Evolutionary conservation across 305 asterid genomes (phyloP).

Genomic region (Fraxinus angustifolia): DNA sequence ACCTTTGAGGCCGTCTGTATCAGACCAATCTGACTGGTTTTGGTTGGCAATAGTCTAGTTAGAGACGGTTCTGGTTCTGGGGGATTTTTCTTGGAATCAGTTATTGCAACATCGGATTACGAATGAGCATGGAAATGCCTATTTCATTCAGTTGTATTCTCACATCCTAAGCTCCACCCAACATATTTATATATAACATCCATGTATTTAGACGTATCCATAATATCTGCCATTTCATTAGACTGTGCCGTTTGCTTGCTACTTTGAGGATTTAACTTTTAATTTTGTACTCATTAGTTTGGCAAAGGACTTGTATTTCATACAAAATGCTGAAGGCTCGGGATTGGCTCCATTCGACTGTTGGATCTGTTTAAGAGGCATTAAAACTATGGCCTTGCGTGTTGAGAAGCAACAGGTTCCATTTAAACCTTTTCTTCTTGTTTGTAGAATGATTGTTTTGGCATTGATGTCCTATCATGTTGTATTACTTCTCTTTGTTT

Average conservation of each 20-base stretch:
- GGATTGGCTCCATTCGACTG: slow-evolving; percentile 95
- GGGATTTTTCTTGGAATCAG: not conserved
- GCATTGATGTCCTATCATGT: not conserved
- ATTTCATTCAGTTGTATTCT: not conserved
- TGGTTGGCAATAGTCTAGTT: not conserved
- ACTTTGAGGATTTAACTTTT: slow-evolving; percentile 1
- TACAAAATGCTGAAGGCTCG: slow-evolving; percentile 92
- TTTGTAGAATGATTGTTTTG: not conserved
- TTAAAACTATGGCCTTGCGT: slow-evolving; percentile 83
- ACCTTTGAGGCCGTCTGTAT: not conserved
- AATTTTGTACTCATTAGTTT: slow-evolving; percentile 41
- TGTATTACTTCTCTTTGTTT: not conserved
- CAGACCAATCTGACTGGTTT: not conserved
- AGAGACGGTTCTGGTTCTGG: not conserved
- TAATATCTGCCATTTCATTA: not conserved
- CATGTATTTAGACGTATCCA: not conserved
- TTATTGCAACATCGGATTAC: not conserved
- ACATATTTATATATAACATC: not conserved
- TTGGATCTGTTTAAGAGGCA: slow-evolving; percentile 93
- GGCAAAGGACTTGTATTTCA: slow-evolving; percentile 67
- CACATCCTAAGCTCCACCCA: not conserved
- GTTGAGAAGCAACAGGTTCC: slow-evolving; percentile 86
- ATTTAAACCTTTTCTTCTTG: not conserved
- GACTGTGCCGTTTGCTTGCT: not conserved
- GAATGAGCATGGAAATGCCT: not conserved